Percentiles rank a stretch among this genome's conserved stretches.
Conservation (phyloP, 148 eudicot species). For the Silene latifolia region DNA sequence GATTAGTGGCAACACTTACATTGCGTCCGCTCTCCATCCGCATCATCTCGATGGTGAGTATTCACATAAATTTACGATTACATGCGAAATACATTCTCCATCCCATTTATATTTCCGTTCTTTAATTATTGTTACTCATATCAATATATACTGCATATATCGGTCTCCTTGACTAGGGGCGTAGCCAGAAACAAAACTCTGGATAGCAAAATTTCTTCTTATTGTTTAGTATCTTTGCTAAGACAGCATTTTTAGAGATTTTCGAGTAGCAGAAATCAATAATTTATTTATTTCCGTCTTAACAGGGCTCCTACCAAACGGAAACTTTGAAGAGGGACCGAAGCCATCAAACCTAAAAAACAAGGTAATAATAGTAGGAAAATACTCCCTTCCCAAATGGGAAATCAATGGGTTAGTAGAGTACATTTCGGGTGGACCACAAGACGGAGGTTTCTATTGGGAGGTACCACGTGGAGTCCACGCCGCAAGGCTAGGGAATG, state of each 20-base stretch:
- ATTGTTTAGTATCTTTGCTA: no score
- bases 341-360: conserved; percentile 45
- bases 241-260: no score
- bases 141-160: no score
- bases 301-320: conserved; percentile 73
- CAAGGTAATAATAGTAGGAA: conserved; percentile 52
- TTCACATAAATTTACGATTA: neutral
- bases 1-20: neutral
- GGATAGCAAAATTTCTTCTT: no score
- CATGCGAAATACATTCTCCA: no score
- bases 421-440: conserved; percentile 77
- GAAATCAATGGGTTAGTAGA: conserved; percentile 70
- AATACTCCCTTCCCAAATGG: conserved; percentile 77
- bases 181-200: no score
- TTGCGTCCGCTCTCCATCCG: neutral
- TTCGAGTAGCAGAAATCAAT: no score
- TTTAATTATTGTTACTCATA: no score
- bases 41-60: neutral
- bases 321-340: conserved; percentile 73
- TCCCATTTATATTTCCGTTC: no score
- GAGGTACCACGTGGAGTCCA: conserved; percentile 58
- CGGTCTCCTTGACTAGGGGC: no score
- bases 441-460: conserved; percentile 70
- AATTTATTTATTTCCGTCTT: neutral
- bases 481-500: conserved; percentile 67